These are phyloP conservation scores for Crithidia brevicula DNA, from an alignment of 208 protist genomes.

Conservation along the genomic window DNA sequence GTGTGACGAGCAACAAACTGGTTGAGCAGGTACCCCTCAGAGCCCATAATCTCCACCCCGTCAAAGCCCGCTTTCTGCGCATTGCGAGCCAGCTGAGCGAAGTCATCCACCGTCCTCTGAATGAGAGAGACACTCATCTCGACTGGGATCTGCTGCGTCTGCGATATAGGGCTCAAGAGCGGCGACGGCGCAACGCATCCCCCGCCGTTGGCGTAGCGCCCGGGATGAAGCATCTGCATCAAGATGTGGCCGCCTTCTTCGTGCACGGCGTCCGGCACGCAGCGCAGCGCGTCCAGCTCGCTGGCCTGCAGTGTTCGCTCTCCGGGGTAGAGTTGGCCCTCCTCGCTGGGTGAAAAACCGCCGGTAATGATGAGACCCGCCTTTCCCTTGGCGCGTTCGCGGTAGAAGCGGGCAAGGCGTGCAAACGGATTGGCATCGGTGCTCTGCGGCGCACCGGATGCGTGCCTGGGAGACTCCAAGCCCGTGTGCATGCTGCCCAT, in stretches of 20 bases:
- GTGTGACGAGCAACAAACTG: constrained; percentile 90
- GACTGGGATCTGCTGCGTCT: constrained; percentile 55
- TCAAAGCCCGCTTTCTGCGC: constrained; percentile 95
- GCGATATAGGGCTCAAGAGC: constrained; percentile 60
- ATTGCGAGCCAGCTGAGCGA: constrained; percentile 73
- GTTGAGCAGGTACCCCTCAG: constrained; percentile 94
- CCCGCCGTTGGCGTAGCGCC: constrained; percentile 64
- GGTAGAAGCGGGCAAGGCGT: constrained; percentile 78
- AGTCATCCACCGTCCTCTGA: constrained; percentile 85
- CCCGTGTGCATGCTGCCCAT: constrained; percentile 88
- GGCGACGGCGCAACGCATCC: constrained; percentile 65
- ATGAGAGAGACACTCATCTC: constrained; percentile 70
- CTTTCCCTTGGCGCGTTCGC: constrained; percentile 79
- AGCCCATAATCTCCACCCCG: constrained; percentile 94
- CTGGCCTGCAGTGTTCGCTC: constrained; percentile 66
- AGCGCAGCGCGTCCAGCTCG: constrained; percentile 63
- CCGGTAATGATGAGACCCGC: constrained; percentile 91
- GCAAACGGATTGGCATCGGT: constrained; percentile 58
- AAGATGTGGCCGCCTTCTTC: constrained; percentile 85
- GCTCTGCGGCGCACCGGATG: constrained; percentile 29
- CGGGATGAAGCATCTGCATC: constrained; percentile 93
- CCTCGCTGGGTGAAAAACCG: constrained; percentile 81
- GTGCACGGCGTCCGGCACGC: constrained; percentile 90
- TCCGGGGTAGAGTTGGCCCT: constrained; percentile 76
- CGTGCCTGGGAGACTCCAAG: constrained; percentile 42